phyloP scores from a whole-genome alignment of 164 flowering plant species.

The Aristolochia contorta region DNA sequence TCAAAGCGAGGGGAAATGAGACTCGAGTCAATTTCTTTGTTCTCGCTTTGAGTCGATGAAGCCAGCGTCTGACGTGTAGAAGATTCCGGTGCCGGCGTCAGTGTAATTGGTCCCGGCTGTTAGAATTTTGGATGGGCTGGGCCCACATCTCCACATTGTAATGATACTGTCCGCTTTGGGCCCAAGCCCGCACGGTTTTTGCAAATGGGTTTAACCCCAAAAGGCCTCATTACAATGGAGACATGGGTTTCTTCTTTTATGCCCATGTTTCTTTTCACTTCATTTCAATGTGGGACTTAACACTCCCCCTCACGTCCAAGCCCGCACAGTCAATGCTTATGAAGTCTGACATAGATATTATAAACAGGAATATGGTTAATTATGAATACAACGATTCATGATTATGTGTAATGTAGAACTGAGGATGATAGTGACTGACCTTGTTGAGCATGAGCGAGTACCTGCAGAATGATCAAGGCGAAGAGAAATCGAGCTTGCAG shows the following conservation, averaged over 20 bases:
- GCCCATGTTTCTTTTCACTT: too few relatives aligned
- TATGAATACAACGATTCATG: too few relatives aligned
- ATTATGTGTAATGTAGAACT: background rate
- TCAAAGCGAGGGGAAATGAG: background rate
- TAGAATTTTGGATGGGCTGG: too few relatives aligned
- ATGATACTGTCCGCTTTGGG: too few relatives aligned
- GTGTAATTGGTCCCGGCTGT: background rate
- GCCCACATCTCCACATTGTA: too few relatives aligned
- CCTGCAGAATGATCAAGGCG: background rate
- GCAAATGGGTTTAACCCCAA: too few relatives aligned
- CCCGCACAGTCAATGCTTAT: slow-evolving; percentile 9
- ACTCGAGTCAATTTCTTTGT: background rate
- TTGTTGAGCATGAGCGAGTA: background rate
- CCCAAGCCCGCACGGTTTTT: too few relatives aligned
- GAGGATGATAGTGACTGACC: background rate
- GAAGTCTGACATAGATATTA: slow-evolving; percentile 1
- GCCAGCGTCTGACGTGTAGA: slow-evolving; percentile 4
- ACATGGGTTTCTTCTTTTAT: too few relatives aligned
- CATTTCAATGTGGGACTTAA: too few relatives aligned
- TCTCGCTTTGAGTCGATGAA: slow-evolving; percentile 2
- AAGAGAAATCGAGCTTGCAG: background rate
- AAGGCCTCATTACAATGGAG: too few relatives aligned
- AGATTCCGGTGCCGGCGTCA: background rate
- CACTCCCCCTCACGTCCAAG: too few relatives aligned
- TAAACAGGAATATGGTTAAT: too few relatives aligned